Conservation (phyloP, 176 grass and related monocot species). For the Oryza officinalis region DNA sequence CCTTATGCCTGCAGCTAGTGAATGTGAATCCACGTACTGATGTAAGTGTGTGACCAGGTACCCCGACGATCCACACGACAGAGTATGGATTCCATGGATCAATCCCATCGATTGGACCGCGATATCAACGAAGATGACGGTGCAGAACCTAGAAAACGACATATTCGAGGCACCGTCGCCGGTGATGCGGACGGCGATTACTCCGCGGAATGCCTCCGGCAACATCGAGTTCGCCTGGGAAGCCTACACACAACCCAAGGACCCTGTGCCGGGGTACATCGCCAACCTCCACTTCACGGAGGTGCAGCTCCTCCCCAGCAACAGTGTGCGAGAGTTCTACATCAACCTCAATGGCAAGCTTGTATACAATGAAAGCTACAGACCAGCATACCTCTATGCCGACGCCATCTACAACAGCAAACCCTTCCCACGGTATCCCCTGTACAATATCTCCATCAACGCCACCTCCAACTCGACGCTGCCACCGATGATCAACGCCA, state of each 20-base stretch:
- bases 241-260: neutral
- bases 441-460: slow-evolving; percentile 33
- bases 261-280: neutral
- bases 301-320: slow-evolving; percentile 15
- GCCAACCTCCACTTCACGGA: slow-evolving; percentile 39
- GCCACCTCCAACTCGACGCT: slow-evolving; percentile 38
- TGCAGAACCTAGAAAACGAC: neutral
- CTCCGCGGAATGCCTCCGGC: slow-evolving; percentile 25
- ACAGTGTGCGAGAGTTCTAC: slow-evolving; percentile 30
- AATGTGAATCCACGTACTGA: too few species aligned
- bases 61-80: slow-evolving; percentile 40
- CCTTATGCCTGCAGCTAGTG: too few species aligned
- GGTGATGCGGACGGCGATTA: slow-evolving; percentile 48
- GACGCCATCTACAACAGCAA: neutral
- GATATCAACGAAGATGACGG: slow-evolving; percentile 24
- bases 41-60: slow-evolving; percentile 29
- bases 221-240: slow-evolving; percentile 29
- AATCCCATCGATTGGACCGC: neutral
- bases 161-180: slow-evolving; percentile 14
- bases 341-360: slow-evolving; percentile 29
- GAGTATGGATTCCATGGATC: slow-evolving; percentile 11
- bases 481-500: slow-evolving; percentile 49
- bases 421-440: accelerated
- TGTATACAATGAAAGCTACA: neutral
- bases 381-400: slow-evolving; percentile 2